Evolutionary conservation across 495 filamentous ascomycete species (phyloP).

Genomic region (Neurospora hispaniola): DNA sequence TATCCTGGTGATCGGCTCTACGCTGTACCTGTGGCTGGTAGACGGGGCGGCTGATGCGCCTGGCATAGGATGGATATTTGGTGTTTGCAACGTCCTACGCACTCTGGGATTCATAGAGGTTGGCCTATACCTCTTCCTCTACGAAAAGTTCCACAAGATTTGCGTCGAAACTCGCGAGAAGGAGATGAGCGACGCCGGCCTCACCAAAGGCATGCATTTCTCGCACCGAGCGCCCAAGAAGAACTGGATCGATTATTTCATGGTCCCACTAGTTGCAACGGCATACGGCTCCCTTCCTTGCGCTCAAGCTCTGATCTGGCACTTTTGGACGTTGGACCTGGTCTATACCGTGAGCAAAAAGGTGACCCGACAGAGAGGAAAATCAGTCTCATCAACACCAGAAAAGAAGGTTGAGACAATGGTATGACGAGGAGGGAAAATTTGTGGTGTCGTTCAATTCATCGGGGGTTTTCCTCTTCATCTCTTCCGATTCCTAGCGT

Average conservation of each 20-base stretch:
- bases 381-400: conserved; percentile 16
- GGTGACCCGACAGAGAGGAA: conserved; percentile 36
- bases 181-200: conserved; percentile 52
- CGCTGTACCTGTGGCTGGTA: conserved; percentile 40
- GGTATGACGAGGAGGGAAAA: conserved; percentile 22
- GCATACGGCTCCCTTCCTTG: conserved; percentile 53
- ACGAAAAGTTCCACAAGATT: conserved; percentile 50
- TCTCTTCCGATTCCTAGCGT: conserved; percentile 4
- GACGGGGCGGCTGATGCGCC: conserved; percentile 38
- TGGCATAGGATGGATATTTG: conserved; percentile 41
- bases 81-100: conserved; percentile 46
- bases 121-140: conserved; percentile 47
- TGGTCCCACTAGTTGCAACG: conserved; percentile 50
- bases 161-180: conserved; percentile 45
- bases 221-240: conserved; percentile 41
- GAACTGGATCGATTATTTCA: conserved; percentile 44
- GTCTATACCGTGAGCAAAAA: conserved; percentile 61
- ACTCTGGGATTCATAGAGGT: conserved; percentile 48
- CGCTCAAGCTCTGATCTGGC: conserved; percentile 50
- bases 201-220: conserved; percentile 48
- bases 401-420: conserved; percentile 24
- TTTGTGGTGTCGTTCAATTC: background rate
- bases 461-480: background rate
- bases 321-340: conserved; percentile 56
- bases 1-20: conserved; percentile 49